phyloP scores from a whole-genome alignment of 2,329 filamentous ascomycete species.

The Aureobasidium subglaciale region DNA sequence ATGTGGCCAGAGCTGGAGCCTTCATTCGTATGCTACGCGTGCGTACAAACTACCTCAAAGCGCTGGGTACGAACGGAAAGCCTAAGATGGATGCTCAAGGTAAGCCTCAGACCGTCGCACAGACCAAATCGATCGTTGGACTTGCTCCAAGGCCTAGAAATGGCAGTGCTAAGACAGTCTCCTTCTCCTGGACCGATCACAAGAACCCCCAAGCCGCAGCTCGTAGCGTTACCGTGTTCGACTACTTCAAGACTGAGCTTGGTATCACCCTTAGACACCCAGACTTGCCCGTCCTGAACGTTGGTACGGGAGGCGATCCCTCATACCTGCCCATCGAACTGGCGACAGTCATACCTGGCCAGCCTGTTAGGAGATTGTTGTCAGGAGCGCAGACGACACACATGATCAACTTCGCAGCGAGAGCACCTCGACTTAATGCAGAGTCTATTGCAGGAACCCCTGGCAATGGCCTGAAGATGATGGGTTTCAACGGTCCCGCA shows the following conservation, averaged over 20 bases:
- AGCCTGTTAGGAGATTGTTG: conserved; percentile 55
- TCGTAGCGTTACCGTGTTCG: conserved; percentile 43
- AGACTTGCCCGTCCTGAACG: conserved; percentile 51
- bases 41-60: conserved; percentile 31
- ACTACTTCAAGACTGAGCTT: conserved; percentile 42
- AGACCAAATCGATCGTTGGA: conserved; percentile 40
- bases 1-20: conserved; percentile 21
- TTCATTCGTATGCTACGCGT: conserved; percentile 39
- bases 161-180: conserved; percentile 41
- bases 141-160: conserved; percentile 33
- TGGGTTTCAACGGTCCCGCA: conserved; percentile 46
- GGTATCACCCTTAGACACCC: conserved; percentile 43
- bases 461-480: conserved; percentile 47
- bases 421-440: conserved; percentile 59
- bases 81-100: conserved; percentile 28
- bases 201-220: conserved; percentile 22
- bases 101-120: conserved; percentile 3
- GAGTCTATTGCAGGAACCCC: conserved; percentile 49
- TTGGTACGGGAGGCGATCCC: conserved; percentile 51
- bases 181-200: conserved; percentile 34
- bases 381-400: conserved; percentile 52
- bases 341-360: conserved; percentile 57
- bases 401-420: conserved; percentile 69
- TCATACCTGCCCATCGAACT: conserved; percentile 61
- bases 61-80: conserved; percentile 10